Conservation (phyloP, 1,139 yeast species). For the Hansenula lynferdii region DNA sequence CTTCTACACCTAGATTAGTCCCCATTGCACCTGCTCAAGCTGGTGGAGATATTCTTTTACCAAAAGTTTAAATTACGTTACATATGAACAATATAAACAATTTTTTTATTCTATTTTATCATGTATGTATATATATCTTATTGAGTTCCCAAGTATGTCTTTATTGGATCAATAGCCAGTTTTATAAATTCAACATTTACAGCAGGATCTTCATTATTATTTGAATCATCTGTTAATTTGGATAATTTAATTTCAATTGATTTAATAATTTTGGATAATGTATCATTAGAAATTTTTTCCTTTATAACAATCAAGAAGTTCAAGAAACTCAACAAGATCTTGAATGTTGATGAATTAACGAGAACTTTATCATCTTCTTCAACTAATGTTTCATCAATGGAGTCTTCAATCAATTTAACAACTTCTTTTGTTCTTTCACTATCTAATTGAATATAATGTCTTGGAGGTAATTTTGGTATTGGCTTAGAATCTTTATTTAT, state of each 20-base stretch:
- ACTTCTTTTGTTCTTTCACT: slow-evolving; percentile 35
- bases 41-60: slow-evolving; percentile 5
- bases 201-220: slow-evolving; percentile 21
- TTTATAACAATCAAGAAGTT: slow-evolving; percentile 48
- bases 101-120: not conserved
- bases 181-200: slow-evolving; percentile 35
- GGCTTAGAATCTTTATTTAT: slow-evolving; percentile 9
- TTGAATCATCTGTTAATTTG: slow-evolving; percentile 3
- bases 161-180: slow-evolving; percentile 35
- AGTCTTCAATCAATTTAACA: slow-evolving; percentile 32
- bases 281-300: slow-evolving; percentile 22
- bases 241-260: slow-evolving; percentile 7
- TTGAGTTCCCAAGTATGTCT: slow-evolving; percentile 13
- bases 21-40: slow-evolving; percentile 5
- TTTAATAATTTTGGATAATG: slow-evolving; percentile 18
- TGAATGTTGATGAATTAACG: slow-evolving; percentile 23
- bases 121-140: not conserved
- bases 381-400: slow-evolving; percentile 31
- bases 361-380: slow-evolving; percentile 6
- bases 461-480: slow-evolving; percentile 25
- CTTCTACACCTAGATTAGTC: slow-evolving; percentile 4
- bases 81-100: not conserved
- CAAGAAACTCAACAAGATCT: slow-evolving; percentile 47
- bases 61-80: slow-evolving; percentile 2
- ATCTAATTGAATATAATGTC: slow-evolving; percentile 35